Evolutionary conservation across 2,329 filamentous ascomycete species (phyloP).

Genomic region (Acarospora socialis): DNA sequence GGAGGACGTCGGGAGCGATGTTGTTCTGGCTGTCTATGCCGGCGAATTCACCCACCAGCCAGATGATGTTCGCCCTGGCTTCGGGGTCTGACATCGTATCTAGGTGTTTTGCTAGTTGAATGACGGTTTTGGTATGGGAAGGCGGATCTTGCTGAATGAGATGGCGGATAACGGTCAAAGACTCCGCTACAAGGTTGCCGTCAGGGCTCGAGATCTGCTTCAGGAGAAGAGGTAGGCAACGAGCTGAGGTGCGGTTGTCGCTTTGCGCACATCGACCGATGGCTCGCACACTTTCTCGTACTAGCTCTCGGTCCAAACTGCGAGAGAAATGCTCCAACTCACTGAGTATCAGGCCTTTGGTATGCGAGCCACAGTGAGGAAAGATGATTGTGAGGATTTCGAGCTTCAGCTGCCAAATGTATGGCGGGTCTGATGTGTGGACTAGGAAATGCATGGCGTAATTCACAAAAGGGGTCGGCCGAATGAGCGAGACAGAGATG

Average conservation of each 20-base stretch:
- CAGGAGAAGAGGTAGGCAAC: conserved; percentile 71
- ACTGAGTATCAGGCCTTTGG: conserved; percentile 76
- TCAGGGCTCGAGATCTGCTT: conserved; percentile 81
- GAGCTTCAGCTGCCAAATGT: conserved; percentile 82
- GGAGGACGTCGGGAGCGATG: conserved; percentile 81
- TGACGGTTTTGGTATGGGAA: conserved; percentile 69
- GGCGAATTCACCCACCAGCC: conserved; percentile 91
- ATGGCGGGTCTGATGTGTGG: conserved; percentile 59
- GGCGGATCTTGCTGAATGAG: conserved; percentile 82
- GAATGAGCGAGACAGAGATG: conserved; percentile 70
- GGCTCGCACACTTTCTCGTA: conserved; percentile 78
- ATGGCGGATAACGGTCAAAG: conserved; percentile 85
- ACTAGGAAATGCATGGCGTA: conserved; percentile 86
- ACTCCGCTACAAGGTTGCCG: conserved; percentile 77
- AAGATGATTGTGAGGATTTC: conserved; percentile 87
- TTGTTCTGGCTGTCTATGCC: conserved; percentile 68
- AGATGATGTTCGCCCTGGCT: conserved; percentile 87
- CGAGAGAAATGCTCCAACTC: conserved; percentile 89
- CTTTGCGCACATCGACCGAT: conserved; percentile 87
- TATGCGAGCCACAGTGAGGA: conserved; percentile 57
- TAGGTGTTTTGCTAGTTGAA: conserved; percentile 78
- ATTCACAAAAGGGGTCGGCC: conserved; percentile 68
- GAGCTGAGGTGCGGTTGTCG: conserved; percentile 52
- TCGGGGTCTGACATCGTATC: conserved; percentile 78
- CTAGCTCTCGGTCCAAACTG: conserved; percentile 57